These are phyloP conservation scores for Apophysomyces sp. DNA, from an alignment of 371 early-diverging fungal species.

Conservation along the genomic window DNA sequence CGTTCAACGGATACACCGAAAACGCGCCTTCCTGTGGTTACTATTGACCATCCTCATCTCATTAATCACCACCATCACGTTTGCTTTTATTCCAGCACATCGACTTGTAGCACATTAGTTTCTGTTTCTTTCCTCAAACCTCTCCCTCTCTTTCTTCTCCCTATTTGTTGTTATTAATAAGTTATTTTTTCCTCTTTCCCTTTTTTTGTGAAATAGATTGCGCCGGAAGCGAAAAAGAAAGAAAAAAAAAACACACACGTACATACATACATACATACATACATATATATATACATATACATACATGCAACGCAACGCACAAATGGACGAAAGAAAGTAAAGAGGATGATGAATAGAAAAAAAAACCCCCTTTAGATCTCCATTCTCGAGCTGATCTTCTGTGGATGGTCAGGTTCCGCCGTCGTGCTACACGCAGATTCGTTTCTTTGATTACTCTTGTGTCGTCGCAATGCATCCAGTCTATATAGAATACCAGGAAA, in stretches of 20 bases:
- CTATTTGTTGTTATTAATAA: not conserved
- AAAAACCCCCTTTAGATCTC: not conserved
- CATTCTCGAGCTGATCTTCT: not conserved
- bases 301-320: no score
- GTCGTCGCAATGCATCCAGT: slow-evolving; percentile 29
- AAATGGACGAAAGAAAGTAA: no score
- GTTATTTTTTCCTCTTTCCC: not conserved
- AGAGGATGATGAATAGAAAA: no score
- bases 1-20: slow-evolving; percentile 33
- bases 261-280: no score
- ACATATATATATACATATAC: no score
- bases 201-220: not conserved
- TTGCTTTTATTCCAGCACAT: slow-evolving; percentile 43
- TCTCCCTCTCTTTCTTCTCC: not conserved
- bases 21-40: slow-evolving; percentile 38
- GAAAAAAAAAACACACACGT: not conserved
- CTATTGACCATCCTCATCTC: slow-evolving; percentile 22
- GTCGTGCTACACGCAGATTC: slow-evolving; percentile 1
- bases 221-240: not conserved
- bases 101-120: slow-evolving; percentile 13
- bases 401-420: not conserved
- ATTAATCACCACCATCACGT: slow-evolving; percentile 34
- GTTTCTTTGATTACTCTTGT: slow-evolving; percentile 22
- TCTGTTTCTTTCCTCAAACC: not conserved
- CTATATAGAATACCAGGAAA: no score